These are phyloP conservation scores for Penicillium carneum DNA, from an alignment of 2,329 filamentous ascomycete genomes.

Conservation along the genomic window DNA sequence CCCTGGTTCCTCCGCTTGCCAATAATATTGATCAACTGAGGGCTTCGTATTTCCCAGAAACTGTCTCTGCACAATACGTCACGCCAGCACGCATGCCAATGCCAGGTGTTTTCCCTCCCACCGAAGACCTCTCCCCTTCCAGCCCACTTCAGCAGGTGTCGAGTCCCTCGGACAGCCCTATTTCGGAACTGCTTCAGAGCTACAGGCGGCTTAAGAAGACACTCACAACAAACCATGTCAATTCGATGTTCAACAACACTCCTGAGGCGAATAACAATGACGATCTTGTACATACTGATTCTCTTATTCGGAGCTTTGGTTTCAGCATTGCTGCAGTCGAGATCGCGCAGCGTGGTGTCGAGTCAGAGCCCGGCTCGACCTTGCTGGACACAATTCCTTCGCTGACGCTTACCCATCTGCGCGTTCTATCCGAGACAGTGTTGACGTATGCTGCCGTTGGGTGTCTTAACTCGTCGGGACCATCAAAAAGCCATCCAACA, in stretches of 20 bases:
- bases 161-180: slow-evolving; percentile 43
- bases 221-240: slow-evolving; percentile 59
- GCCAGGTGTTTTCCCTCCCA: slow-evolving; percentile 50
- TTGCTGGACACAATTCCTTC: slow-evolving; percentile 84
- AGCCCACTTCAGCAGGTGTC: slow-evolving; percentile 45
- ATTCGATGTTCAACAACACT: slow-evolving; percentile 56
- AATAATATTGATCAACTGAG: slow-evolving; percentile 49
- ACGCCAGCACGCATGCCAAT: slow-evolving; percentile 45
- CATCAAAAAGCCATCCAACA: slow-evolving; percentile 64
- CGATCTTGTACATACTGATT: slow-evolving; percentile 58
- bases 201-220: slow-evolving; percentile 65
- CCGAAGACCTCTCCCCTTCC: slow-evolving; percentile 42
- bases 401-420: slow-evolving; percentile 82
- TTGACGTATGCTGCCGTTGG: slow-evolving; percentile 83
- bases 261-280: slow-evolving; percentile 52
- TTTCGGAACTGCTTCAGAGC: slow-evolving; percentile 60
- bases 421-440: slow-evolving; percentile 86
- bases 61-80: slow-evolving; percentile 35
- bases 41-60: slow-evolving; percentile 39
- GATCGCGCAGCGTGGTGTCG: slow-evolving; percentile 87
- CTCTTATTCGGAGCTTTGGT: slow-evolving; percentile 65
- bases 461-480: slow-evolving; percentile 66
- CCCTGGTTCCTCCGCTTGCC: slow-evolving; percentile 60
- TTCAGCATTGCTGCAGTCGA: slow-evolving; percentile 88
- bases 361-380: slow-evolving; percentile 74